Evolutionary conservation across 1,284 basidiomycete species (phyloP), one percentile per base, ranked within the genome.

Genomic region (Tylopilus sp.): DNA sequence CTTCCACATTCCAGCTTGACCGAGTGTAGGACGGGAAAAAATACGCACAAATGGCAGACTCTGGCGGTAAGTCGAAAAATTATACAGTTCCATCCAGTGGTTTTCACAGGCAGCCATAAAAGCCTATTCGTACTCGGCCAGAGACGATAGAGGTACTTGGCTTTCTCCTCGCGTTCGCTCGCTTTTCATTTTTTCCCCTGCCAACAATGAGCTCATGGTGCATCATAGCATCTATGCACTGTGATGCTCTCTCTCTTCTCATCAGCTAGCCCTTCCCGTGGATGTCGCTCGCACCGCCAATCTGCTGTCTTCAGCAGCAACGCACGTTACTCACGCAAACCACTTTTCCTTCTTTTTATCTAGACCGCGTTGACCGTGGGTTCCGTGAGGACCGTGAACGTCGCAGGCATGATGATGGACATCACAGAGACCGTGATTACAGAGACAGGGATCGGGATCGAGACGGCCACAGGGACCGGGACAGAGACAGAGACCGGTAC

Each of bases 181-280:
- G 59, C 53, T 58, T 52, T 55, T 38, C 29, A 34, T 33, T 60
- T 62, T 63, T 57, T 24, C 8, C 42, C 47, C 47, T 50, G 54
- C 51, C 56, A 54, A 69, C 62, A 60, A 66, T 61, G 64, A 66
- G 75, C 81, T 83, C 78, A 83, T 81, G 80, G 80, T 81, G 82
- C 79, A 76, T 72, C 69, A 60, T 67, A 68, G 62, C 58, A 67
- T 71, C 64, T 64, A 64, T 74, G 79, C 80, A 80, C 77, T 76
- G 72, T 79, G 74, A 63, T 68, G 66, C 68, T 74, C 70, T 75
- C 64, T 63, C 64, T 69, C 60, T 68, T 74, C 69, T 76, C 80
- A 76, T 79, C 81, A 81, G 80, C 80, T 75, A 77, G 75, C 77
- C 64, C 66, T 67, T 71, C 49, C 53, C 53, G 50, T 61, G 64